phyloP scores from a whole-genome alignment of 306 rosid genomes.

The Cucumis hystrix region DNA sequence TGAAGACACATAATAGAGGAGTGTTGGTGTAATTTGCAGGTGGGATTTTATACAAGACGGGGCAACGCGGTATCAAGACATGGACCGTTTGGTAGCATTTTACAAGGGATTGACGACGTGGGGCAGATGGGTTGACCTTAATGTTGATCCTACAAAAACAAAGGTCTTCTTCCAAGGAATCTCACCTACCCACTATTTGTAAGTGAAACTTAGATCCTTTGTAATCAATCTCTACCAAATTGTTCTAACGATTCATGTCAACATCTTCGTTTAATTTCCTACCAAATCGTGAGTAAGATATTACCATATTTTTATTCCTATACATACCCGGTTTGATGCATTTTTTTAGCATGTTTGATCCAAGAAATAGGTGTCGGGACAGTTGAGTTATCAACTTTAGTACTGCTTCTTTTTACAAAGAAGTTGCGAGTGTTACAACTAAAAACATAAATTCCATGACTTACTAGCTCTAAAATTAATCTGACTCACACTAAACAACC shows the following conservation, averaged over 20 bases:
- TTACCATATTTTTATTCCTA: too few relatives aligned
- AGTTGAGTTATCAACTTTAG: too few relatives aligned
- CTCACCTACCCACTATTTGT: constrained; percentile 91
- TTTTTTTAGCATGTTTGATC: not conserved
- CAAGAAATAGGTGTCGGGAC: too few relatives aligned
- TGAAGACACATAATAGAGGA: not conserved
- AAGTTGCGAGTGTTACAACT: fast-evolving
- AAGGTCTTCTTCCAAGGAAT: constrained; percentile 85
- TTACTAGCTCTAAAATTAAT: too few relatives aligned
- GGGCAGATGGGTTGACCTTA: constrained; percentile 81
- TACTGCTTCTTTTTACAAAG: too few relatives aligned
- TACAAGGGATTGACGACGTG: constrained; percentile 67
- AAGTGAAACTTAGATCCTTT: constrained; percentile 15
- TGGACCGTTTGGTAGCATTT: constrained; percentile 75
- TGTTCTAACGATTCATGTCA: too few relatives aligned
- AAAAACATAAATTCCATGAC: too few relatives aligned
- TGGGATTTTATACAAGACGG: constrained; percentile 82
- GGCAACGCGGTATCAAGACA: constrained; percentile 30
- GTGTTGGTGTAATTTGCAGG: constrained; percentile 21
- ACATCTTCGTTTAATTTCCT: too few relatives aligned
- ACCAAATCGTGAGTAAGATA: too few relatives aligned
- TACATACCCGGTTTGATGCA: not conserved
- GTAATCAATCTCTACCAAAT: not conserved
- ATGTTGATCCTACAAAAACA: constrained; percentile 62
- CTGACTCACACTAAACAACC: too few relatives aligned